A percentile compares a stretch with the other conserved stretches of the same genome.
Evolutionary conservation across 176 grass and related monocot species (phyloP).

Genomic region (Tuctoria greenei): DNA sequence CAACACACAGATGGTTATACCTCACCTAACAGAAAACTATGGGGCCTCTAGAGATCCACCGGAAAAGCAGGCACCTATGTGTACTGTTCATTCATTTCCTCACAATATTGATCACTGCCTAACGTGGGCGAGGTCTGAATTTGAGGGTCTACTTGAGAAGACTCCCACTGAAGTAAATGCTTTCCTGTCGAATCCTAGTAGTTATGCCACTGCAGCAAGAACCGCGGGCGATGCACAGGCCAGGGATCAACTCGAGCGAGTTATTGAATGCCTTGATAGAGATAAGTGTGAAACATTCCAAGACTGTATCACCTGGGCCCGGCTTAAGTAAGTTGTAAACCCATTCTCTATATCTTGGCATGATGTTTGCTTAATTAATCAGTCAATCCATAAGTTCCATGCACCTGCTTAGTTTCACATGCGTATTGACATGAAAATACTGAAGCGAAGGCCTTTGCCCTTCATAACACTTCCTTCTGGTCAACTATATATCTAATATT

Average conservation of each 20-base stretch:
- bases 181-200: constrained; percentile 67
- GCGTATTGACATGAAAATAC: background rate
- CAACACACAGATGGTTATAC: constrained; percentile 96
- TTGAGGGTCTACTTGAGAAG: constrained; percentile 96
- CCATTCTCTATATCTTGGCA: background rate
- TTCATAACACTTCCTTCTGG: background rate
- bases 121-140: constrained; percentile 90
- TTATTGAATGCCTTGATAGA: constrained; percentile 79
- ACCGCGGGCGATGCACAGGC: constrained; percentile 86
- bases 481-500: constrained; percentile 6
- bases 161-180: constrained; percentile 83
- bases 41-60: constrained; percentile 95
- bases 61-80: constrained; percentile 95
- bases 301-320: constrained; percentile 88
- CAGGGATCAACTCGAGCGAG: constrained; percentile 71
- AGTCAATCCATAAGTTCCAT: background rate
- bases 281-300: constrained; percentile 87
- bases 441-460: background rate
- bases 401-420: constrained; percentile 24
- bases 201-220: constrained; percentile 59
- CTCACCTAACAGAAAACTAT: constrained; percentile 91
- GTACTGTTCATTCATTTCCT: constrained; percentile 91
- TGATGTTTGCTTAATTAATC: background rate
- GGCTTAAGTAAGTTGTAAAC: constrained; percentile 58
- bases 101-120: constrained; percentile 96